Evolutionary conservation across 495 filamentous ascomycete genomes (phyloP).

Genomic region (Penicillium manginii): DNA sequence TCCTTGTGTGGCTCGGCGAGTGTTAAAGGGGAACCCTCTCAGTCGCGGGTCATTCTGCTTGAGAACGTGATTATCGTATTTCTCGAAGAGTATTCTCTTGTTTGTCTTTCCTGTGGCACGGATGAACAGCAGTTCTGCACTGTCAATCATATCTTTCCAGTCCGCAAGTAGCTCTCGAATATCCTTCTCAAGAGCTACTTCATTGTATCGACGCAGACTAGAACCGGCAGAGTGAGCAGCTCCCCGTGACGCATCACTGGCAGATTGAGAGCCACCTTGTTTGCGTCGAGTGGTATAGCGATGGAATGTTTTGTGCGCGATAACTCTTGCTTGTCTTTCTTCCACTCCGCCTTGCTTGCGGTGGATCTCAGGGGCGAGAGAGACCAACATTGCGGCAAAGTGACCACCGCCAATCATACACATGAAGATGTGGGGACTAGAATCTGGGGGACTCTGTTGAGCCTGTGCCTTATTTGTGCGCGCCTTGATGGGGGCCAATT

Average conservation of each 20-base stretch:
- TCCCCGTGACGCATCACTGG: conserved; percentile 89
- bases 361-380: conserved; percentile 76
- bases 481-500: conserved; percentile 66
- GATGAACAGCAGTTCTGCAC: conserved; percentile 81
- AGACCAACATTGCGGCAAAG: conserved; percentile 95
- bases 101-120: conserved; percentile 88
- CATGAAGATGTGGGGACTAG: conserved; percentile 84
- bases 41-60: conserved; percentile 81
- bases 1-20: conserved; percentile 88
- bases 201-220: conserved; percentile 88
- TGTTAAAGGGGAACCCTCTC: conserved; percentile 91
- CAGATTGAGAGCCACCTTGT: conserved; percentile 91
- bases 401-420: conserved; percentile 99
- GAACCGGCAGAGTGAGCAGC: conserved; percentile 93
- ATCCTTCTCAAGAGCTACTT: conserved; percentile 82
- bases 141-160: conserved; percentile 84
- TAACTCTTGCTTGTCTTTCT: conserved; percentile 78
- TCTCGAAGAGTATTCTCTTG: conserved; percentile 81
- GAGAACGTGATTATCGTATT: conserved; percentile 86
- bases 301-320: conserved; percentile 97
- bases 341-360: conserved; percentile 71
- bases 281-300: conserved; percentile 95
- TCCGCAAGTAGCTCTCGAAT: conserved; percentile 75
- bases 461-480: conserved; percentile 46
- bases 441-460: conserved; percentile 54